A percentile compares a stretch with the other conserved stretches of the same genome.
phyloP scores from a whole-genome alignment of 257 asterid species.

The Thymus mandschuricus region DNA sequence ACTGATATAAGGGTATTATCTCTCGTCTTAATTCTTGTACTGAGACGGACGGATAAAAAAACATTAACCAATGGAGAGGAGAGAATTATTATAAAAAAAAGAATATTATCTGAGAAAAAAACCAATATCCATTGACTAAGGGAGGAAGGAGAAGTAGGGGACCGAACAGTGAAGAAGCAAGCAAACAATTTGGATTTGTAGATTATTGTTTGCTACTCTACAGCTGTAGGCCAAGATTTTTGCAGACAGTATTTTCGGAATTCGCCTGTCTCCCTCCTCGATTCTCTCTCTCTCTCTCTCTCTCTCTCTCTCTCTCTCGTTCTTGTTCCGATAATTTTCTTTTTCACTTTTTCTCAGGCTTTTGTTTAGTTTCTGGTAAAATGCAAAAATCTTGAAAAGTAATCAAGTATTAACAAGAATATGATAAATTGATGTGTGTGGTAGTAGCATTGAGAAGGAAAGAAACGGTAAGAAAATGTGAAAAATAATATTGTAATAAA shows the following conservation, averaged over 20 bases:
- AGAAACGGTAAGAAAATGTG: background rate
- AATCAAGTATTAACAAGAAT: background rate
- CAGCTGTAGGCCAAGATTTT: slow-evolving; percentile 57
- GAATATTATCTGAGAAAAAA: slow-evolving; percentile 18
- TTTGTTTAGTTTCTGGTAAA: background rate
- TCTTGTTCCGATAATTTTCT: background rate
- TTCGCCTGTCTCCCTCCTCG: slow-evolving; percentile 44
- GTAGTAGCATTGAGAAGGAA: background rate
- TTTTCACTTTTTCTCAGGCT: too few species aligned
- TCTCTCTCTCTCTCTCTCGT: slow-evolving; percentile 28
- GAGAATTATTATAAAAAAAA: background rate
- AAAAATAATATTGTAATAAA: too few species aligned
- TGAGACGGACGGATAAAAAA: background rate
- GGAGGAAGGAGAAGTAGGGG: slow-evolving; percentile 26
- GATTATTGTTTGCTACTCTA: slow-evolving; percentile 34
- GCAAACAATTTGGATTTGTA: slow-evolving; percentile 31
- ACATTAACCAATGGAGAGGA: background rate
- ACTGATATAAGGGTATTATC: too few species aligned
- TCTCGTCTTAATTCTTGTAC: too few species aligned
- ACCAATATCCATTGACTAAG: slow-evolving; percentile 32
- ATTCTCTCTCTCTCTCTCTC: slow-evolving; percentile 33
- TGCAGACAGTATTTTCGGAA: slow-evolving; percentile 56
- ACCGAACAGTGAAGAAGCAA: slow-evolving; percentile 25
- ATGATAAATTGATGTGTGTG: too few species aligned
- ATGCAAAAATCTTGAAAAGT: slow-evolving; percentile 2